Evolutionary conservation across 108 stramenopile species (phyloP).

Genomic region (Discostella stelligeroides): DNA sequence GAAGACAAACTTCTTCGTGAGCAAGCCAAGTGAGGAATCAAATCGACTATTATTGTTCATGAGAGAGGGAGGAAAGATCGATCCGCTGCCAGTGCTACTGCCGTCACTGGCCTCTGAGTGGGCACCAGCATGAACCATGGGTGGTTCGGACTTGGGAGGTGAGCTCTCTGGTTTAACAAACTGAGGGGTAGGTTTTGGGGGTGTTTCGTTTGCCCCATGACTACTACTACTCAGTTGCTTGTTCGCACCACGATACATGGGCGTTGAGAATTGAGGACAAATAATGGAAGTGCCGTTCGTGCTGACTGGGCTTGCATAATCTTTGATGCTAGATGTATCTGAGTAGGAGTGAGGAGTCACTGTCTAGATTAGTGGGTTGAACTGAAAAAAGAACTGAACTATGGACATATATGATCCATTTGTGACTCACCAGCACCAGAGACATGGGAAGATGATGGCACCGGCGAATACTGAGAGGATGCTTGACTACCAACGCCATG

Average conservation of each 20-base stretch:
- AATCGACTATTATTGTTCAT: slow-evolving; percentile 44
- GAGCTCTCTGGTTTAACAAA: slow-evolving; percentile 9
- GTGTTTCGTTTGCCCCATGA: too few species aligned
- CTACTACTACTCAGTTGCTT: background rate
- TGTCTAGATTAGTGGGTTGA: background rate
- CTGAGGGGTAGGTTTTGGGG: slow-evolving; percentile 1
- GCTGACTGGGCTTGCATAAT: background rate
- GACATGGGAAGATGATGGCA: background rate
- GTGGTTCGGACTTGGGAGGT: background rate
- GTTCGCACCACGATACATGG: background rate
- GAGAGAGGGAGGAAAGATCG: slow-evolving; percentile 9
- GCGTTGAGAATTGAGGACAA: background rate
- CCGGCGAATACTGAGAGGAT: background rate
- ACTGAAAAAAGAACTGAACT: too few species aligned
- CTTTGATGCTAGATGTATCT: background rate
- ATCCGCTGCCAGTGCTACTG: background rate
- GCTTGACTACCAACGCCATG: background rate
- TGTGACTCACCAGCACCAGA: too few species aligned
- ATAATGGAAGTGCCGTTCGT: too few species aligned
- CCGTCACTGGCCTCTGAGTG: background rate
- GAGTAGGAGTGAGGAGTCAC: background rate
- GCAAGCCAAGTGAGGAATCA: slow-evolving; percentile 88
- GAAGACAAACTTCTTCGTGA: slow-evolving; percentile 91
- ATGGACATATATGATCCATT: too few species aligned
- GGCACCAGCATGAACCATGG: background rate